Evolutionary conservation across 129 eudicot species (phyloP).

Genomic region (Flaveria bidentis): DNA sequence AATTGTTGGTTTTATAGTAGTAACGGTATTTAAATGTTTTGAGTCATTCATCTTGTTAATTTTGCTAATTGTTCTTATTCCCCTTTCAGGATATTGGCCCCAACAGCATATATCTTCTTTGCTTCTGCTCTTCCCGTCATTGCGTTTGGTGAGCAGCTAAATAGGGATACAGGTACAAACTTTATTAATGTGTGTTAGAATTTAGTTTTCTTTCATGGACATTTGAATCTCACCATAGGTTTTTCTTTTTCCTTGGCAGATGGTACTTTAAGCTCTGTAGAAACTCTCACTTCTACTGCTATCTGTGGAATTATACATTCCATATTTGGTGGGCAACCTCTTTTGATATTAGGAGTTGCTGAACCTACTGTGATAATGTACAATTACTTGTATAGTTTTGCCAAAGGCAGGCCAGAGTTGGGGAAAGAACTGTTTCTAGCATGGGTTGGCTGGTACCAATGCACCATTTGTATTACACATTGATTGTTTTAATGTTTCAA

Average conservation of each 20-base stretch:
- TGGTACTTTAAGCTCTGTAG: slow-evolving; percentile 77
- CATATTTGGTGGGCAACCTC: slow-evolving; percentile 88
- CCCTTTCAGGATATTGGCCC: slow-evolving; percentile 72
- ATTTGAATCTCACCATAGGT: neutral
- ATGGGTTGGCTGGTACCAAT: slow-evolving; percentile 84
- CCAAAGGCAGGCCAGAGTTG: slow-evolving; percentile 53
- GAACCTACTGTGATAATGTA: slow-evolving; percentile 92
- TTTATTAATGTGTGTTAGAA: neutral
- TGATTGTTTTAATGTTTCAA: neutral
- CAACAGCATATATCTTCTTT: slow-evolving; percentile 86
- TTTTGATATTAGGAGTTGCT: slow-evolving; percentile 87
- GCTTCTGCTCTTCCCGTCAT: slow-evolving; percentile 96
- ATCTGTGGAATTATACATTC: slow-evolving; percentile 86
- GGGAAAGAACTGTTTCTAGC: slow-evolving; percentile 73
- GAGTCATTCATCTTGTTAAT: neutral
- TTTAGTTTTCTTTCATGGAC: neutral
- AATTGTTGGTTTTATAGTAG: neutral
- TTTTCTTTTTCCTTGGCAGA: slow-evolving; percentile 40
- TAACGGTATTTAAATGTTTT: neutral
- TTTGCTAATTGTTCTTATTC: neutral
- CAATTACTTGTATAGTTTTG: slow-evolving; percentile 62
- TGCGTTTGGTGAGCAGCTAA: slow-evolving; percentile 94
- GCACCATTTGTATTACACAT: neutral
- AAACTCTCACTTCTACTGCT: slow-evolving; percentile 83
- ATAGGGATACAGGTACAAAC: slow-evolving; percentile 73